These are phyloP conservation scores for Podochytrium sp. DNA, from an alignment of 192 early-diverging fungal species.

Conservation along the genomic window DNA sequence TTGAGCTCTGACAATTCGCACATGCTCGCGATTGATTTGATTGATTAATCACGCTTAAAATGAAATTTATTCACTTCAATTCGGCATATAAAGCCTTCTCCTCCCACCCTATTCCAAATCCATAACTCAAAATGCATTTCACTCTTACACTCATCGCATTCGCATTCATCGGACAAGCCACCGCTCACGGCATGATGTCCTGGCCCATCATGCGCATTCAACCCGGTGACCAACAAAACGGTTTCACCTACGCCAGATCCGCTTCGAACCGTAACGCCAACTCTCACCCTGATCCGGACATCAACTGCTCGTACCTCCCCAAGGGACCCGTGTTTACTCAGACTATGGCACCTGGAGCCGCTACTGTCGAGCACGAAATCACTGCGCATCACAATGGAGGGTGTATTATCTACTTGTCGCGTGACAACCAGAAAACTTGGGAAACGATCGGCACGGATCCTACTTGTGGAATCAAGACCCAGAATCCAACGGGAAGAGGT, in stretches of 20 bases:
- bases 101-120: too few species aligned
- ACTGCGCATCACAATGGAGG: slow-evolving; percentile 25
- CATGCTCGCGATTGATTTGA: too few species aligned
- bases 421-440: slow-evolving; percentile 15
- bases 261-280: slow-evolving; percentile 14
- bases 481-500: slow-evolving; percentile 4
- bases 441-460: background rate
- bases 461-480: slow-evolving; percentile 8
- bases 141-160: too few species aligned
- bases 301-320: slow-evolving; percentile 14
- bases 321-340: background rate
- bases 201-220: slow-evolving; percentile 16
- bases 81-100: too few species aligned
- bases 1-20: too few species aligned
- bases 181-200: slow-evolving; percentile 17
- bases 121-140: too few species aligned
- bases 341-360: background rate
- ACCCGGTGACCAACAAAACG: slow-evolving; percentile 25
- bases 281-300: slow-evolving; percentile 12
- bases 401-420: slow-evolving; percentile 10
- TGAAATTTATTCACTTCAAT: too few species aligned
- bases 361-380: slow-evolving; percentile 19
- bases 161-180: too few species aligned
- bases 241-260: slow-evolving; percentile 16
- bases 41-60: too few species aligned